Base-by-base conservation (phyloP, 164 flowering plant genomes). In the Magnolia officinalis region DNA sequence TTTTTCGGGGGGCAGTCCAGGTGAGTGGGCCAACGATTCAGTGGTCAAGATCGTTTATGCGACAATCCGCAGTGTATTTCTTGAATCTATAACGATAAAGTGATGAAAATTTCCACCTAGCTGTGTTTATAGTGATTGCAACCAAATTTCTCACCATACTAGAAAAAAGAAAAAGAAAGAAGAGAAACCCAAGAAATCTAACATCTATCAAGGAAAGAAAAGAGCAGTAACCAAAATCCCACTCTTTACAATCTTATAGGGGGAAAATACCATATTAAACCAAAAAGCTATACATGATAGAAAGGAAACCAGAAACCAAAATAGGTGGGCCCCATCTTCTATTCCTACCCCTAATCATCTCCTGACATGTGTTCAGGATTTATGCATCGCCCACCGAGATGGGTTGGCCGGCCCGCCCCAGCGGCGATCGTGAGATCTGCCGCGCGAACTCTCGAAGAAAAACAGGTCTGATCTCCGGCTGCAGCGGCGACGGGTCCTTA, bases 391-490 rank as follows among this genome's bases (percentile, higher is more conserved):
- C 89, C 18, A 87, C 88, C 0, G 89, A 84, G 75, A 91, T 87
- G 67, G 89, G 82, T 72, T 84, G 84, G 24, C 86, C 83, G 0
- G 88, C 76, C 19, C 67, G 73, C 11, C 96, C 96, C 20, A 92
- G 79, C 9, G 96, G 90, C 50, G 90, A 88, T 6, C 84, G 83
- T 0, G 94, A 92, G 18, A 85, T 85, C 26, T 85, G 86, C n/a
- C 88, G 83, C 26, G 63, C 82, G 78, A 87, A 78, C 29, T 80
- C 89, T 3, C 87, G 81, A n/a, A 84, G 70, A 8, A 55, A 55
- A 45, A 77, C 86, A 0, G 81, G 81, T 45, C 75, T 52, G 76
- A 84, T 72, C 76, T 86, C 90, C 1, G 78, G 19, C 45, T 69
- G 45, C 11, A 73, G 83, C 74, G 83, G 86, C 63, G 75, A 70